phyloP scores from a whole-genome alignment of 495 filamentous ascomycete genomes.

The Parathielavia appendiculata region DNA sequence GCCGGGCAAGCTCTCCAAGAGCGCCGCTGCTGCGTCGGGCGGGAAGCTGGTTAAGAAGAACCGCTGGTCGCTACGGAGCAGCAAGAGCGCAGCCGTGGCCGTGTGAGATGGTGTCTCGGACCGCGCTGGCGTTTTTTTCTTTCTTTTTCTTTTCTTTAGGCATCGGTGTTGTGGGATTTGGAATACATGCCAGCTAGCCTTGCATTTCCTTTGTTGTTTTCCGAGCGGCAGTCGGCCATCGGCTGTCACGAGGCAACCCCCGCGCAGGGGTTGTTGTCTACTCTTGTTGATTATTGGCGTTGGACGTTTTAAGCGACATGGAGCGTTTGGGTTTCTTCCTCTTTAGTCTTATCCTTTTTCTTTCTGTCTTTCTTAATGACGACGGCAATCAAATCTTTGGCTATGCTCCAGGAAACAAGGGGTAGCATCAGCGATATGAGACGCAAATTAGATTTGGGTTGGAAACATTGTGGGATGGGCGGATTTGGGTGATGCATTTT shows the following conservation, averaged over 20 bases:
- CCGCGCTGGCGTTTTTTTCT: no score
- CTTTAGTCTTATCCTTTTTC: not conserved
- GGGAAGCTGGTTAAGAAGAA: conserved; percentile 24
- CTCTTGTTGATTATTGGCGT: conserved; percentile 2
- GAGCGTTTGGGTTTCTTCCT: not conserved
- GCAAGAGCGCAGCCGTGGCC: conserved; percentile 22
- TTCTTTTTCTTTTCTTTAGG: not conserved
- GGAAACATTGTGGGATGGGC: not conserved
- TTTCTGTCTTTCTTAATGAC: conserved; percentile 11
- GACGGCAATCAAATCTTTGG: conserved; percentile 8
- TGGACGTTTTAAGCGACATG: not conserved
- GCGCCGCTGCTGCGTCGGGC: not conserved
- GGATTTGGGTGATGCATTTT: not conserved
- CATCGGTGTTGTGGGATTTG: not conserved
- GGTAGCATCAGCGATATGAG: not conserved
- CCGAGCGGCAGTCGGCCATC: conserved; percentile 1
- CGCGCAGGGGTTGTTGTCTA: conserved; percentile 1
- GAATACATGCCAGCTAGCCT: not conserved
- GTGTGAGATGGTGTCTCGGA: no score
- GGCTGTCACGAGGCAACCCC: conserved; percentile 6
- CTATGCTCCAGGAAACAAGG: not conserved
- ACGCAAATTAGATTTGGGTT: not conserved
- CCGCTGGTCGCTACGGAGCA: conserved; percentile 26
- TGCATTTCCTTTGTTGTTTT: conserved; percentile 10
- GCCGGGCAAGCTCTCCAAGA: conserved; percentile 28